A percentile compares a stretch with the other conserved stretches of the same genome.
Evolutionary conservation across 2,329 filamentous ascomycete species (phyloP).

Genomic region (Paecilomyces sp.): DNA sequence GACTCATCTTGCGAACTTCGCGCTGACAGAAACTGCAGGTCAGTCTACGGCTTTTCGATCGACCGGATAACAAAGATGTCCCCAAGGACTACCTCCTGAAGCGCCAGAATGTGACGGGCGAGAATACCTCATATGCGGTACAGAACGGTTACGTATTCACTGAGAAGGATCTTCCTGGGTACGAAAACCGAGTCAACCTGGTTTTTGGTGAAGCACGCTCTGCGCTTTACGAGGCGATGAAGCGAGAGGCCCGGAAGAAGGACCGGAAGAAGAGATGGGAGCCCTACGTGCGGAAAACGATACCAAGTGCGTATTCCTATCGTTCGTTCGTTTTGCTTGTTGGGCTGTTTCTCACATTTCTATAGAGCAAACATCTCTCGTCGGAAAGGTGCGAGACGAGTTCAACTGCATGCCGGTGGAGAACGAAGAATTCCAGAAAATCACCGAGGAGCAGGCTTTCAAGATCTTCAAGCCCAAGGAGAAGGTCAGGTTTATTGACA

Average conservation of each 20-base stretch:
- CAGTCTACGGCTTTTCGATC: conserved; percentile 59
- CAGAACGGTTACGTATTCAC: conserved; percentile 88
- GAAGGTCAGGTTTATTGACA: conserved; percentile 46
- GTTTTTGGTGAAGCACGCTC: conserved; percentile 38
- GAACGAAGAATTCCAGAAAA: conserved; percentile 60
- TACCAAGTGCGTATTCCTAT: conserved; percentile 57
- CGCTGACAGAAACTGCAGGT: conserved; percentile 48
- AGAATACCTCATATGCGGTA: conserved; percentile 40
- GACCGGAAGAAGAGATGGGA: conserved; percentile 48
- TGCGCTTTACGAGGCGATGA: conserved; percentile 40
- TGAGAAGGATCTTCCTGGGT: conserved; percentile 84
- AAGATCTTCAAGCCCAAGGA: conserved; percentile 55
- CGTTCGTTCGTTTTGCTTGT: conserved; percentile 1
- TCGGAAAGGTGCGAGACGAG: conserved; percentile 68
- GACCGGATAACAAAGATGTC: conserved; percentile 63
- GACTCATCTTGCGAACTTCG: conserved; percentile 10
- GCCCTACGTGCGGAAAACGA: conserved; percentile 53
- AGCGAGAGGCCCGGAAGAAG: conserved; percentile 37
- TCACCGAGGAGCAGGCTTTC: conserved; percentile 53
- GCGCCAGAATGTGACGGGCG: conserved; percentile 51
- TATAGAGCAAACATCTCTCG: conserved; percentile 69
- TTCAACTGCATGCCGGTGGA: conserved; percentile 66
- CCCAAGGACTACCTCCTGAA: conserved; percentile 84
- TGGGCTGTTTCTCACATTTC: conserved; percentile 5
- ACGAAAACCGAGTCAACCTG: conserved; percentile 42